Base-by-base conservation (phyloP, 805 yeast genomes). In the Candida sanyiensis region DNA sequence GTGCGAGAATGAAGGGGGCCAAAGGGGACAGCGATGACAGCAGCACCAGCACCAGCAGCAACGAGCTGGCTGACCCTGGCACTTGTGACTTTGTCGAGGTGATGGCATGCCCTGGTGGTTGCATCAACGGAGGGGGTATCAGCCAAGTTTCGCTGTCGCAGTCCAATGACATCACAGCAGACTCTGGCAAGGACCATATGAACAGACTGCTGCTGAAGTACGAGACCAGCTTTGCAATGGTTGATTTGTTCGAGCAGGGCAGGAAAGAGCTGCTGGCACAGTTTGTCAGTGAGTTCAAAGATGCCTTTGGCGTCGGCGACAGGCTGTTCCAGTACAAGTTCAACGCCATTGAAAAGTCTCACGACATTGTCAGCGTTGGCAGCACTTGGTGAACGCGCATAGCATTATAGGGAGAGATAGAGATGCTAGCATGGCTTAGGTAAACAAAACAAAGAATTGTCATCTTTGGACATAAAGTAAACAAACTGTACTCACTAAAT, bases 31-130 rank as follows among this genome's bases (percentile, higher is more conserved):
- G 15, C 8, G 39, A 38, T 12, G 37, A 43, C 6, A 64, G 49
- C 2, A n/a, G n/a, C n/a, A n/a, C n/a, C n/a, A n/a, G n/a, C n/a
- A n/a, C n/a, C n/a, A n/a, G n/a, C n/a, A n/a, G n/a, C n/a, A n/a
- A n/a, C n/a, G n/a, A n/a, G n/a, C n/a, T n/a, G n/a, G 79, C 78
- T 0, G 89, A 84, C 43, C 83, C 90, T 1, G 60, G 73, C 23
- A 67, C 64, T 28, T 80, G 84, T 49, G 93, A 86, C 45, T 85
- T 83, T 49, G 84, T 90, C 6, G 98, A 93, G 53, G 83, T 93
- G 32, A 90, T 88, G 96, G 98, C 98, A 1, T 93, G 98, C 59
- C 98, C 98, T 6, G 88, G 86, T 21, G 98, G 98, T 1, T 93
- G 97, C 55, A 84, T 89, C 40, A 93, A 90, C 54, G 98, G 98